Percentiles rank a stretch among this genome's conserved stretches.
Conservation (phyloP, 1,284 basidiomycete genomes). For the Pyrrhoderma lamaoense region DNA sequence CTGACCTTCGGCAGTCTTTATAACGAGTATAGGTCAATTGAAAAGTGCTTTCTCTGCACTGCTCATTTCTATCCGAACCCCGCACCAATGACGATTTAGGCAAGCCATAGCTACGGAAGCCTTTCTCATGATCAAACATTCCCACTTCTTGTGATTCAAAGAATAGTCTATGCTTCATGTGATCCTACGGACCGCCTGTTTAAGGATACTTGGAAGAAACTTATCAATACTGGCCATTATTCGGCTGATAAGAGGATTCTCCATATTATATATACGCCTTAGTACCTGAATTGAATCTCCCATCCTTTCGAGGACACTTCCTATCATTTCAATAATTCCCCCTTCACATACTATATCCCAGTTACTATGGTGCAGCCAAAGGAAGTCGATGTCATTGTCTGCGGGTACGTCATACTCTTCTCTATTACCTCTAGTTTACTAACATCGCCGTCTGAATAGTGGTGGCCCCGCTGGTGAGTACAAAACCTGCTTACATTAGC, state of each 20-base stretch:
- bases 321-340: background rate
- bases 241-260: slow-evolving; percentile 8
- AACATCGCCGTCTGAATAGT: slow-evolving; percentile 27
- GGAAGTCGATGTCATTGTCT: slow-evolving; percentile 69
- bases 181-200: slow-evolving; percentile 10
- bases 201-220: background rate
- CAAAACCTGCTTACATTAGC: background rate
- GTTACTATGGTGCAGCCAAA: slow-evolving; percentile 46
- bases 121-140: slow-evolving; percentile 8
- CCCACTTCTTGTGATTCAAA: no score
- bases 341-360: background rate
- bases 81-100: slow-evolving; percentile 1
- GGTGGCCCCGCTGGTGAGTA: slow-evolving; percentile 53
- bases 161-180: background rate
- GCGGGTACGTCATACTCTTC: slow-evolving; percentile 28
- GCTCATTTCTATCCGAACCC: slow-evolving; percentile 5
- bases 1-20: slow-evolving; percentile 2
- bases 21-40: background rate
- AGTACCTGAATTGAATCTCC: background rate
- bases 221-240: background rate
- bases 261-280: background rate
- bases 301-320: background rate
- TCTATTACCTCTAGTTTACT: background rate
- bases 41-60: background rate
- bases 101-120: background rate